Evolutionary conservation across 352 stramenopile species (phyloP).

Genomic region (Globisporangium acanthophoron): DNA sequence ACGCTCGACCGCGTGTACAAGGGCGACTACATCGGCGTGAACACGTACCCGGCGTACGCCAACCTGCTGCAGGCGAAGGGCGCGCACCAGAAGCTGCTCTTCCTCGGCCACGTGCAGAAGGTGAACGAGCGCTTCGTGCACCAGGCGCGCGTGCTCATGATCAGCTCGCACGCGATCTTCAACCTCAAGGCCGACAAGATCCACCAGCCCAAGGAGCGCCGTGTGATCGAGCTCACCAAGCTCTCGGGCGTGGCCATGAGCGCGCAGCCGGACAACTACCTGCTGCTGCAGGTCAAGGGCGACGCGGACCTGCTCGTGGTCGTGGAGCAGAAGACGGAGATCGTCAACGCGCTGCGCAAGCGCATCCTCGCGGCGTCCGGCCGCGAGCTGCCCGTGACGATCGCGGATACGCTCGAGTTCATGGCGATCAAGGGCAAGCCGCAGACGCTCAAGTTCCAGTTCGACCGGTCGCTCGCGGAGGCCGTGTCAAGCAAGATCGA

Average conservation of each 20-base stretch:
- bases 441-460: slow-evolving; percentile 64
- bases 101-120: slow-evolving; percentile 66
- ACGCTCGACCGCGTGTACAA: slow-evolving; percentile 69
- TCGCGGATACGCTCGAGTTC: slow-evolving; percentile 66
- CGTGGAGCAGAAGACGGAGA: slow-evolving; percentile 74
- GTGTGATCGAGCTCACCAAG: slow-evolving; percentile 53
- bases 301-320: slow-evolving; percentile 70
- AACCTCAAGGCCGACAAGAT: slow-evolving; percentile 85
- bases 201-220: slow-evolving; percentile 76
- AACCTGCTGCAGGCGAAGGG: slow-evolving; percentile 55
- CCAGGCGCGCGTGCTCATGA: slow-evolving; percentile 69
- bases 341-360: slow-evolving; percentile 68
- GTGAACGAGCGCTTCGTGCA: slow-evolving; percentile 83
- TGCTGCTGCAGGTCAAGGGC: slow-evolving; percentile 69
- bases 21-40: slow-evolving; percentile 76
- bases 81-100: slow-evolving; percentile 54
- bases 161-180: slow-evolving; percentile 70
- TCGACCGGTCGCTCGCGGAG: slow-evolving; percentile 54
- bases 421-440: slow-evolving; percentile 64
- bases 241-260: slow-evolving; percentile 68
- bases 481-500: slow-evolving; percentile 62
- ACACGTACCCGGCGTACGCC: slow-evolving; percentile 59
- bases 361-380: slow-evolving; percentile 50
- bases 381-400: slow-evolving; percentile 58
- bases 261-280: slow-evolving; percentile 75